Evolutionary conservation across 2,329 filamentous ascomycete genomes (phyloP).

Genomic region (Alternaria triticina): DNA sequence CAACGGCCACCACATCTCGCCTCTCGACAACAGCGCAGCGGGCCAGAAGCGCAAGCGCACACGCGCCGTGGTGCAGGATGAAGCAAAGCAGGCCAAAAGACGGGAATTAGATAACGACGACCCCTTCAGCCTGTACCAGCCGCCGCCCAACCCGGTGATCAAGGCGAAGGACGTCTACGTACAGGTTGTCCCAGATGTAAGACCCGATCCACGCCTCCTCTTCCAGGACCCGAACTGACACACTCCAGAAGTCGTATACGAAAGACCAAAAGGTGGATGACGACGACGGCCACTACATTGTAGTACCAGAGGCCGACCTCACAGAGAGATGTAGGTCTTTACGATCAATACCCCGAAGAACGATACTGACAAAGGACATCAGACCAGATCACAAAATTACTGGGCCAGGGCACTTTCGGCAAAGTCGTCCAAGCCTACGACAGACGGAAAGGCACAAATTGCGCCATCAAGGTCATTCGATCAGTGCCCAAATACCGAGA

Average conservation of each 20-base stretch:
- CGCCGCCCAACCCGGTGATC: conserved; percentile 85
- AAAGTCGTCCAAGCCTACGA: conserved; percentile 96
- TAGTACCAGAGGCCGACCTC: conserved; percentile 82
- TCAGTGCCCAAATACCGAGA: conserved; percentile 98
- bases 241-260: conserved; percentile 52
- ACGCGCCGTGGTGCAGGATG: conserved; percentile 79
- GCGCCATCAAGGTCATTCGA: conserved; percentile 97
- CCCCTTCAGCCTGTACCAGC: conserved; percentile 79
- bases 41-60: conserved; percentile 92
- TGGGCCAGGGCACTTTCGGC: conserved; percentile 97
- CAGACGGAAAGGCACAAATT: conserved; percentile 74
- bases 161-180: conserved; percentile 75
- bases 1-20: conserved; percentile 66
- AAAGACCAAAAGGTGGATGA: conserved; percentile 83
- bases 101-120: conserved; percentile 75
- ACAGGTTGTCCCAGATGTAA: conserved; percentile 65
- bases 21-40: conserved; percentile 66
- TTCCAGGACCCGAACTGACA: conserved; percentile 19
- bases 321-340: conserved; percentile 74
- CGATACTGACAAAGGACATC: conserved; percentile 22
- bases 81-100: conserved; percentile 69
- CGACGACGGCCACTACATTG: conserved; percentile 96
- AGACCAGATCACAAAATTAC: conserved; percentile 88
- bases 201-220: conserved; percentile 36
- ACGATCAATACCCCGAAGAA: neutral